These are phyloP conservation scores for Saccharomyces uvarum DNA, from an alignment of 1,139 yeast species.

Conservation along the genomic window DNA sequence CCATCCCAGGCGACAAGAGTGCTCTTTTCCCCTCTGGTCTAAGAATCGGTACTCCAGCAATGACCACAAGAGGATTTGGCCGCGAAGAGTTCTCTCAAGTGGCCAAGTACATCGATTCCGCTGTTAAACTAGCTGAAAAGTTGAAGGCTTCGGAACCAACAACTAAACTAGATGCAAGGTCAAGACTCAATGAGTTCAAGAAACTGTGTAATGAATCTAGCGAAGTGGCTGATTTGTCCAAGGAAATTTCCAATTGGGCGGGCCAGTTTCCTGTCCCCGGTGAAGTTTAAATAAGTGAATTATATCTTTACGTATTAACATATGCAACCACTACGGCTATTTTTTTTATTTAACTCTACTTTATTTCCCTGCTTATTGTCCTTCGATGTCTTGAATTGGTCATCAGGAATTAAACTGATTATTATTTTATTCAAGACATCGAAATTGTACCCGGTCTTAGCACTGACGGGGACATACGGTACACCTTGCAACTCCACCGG, in stretches of 20 bases:
- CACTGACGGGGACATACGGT: conserved; percentile 78
- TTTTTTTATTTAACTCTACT: neutral
- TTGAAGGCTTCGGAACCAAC: conserved; percentile 45
- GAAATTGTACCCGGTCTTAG: conserved; percentile 81
- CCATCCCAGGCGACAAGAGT: conserved; percentile 92
- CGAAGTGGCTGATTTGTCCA: conserved; percentile 51
- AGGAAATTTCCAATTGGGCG: conserved; percentile 61
- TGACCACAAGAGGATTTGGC: conserved; percentile 93
- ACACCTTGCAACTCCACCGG: neutral
- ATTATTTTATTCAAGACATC: conserved; percentile 69
- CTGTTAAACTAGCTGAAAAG: conserved; percentile 58
- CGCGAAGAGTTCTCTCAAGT: conserved; percentile 70
- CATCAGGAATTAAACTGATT: conserved; percentile 64
- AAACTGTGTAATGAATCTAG: conserved; percentile 50
- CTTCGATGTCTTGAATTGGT: conserved; percentile 12
- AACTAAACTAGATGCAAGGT: conserved; percentile 52
- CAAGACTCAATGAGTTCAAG: conserved; percentile 58
- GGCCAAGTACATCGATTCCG: conserved; percentile 68
- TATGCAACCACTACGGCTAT: conserved; percentile 4
- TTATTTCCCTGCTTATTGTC: conserved; percentile 2
- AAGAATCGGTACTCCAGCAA: conserved; percentile 96
- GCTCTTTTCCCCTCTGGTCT: conserved; percentile 93
- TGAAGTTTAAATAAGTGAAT: conserved; percentile 35
- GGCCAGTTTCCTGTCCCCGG: conserved; percentile 74
- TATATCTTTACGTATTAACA: neutral